These are phyloP conservation scores for Chlamydomonas sp. DNA, from an alignment of 139 green algal genomes.

Conservation along the genomic window DNA sequence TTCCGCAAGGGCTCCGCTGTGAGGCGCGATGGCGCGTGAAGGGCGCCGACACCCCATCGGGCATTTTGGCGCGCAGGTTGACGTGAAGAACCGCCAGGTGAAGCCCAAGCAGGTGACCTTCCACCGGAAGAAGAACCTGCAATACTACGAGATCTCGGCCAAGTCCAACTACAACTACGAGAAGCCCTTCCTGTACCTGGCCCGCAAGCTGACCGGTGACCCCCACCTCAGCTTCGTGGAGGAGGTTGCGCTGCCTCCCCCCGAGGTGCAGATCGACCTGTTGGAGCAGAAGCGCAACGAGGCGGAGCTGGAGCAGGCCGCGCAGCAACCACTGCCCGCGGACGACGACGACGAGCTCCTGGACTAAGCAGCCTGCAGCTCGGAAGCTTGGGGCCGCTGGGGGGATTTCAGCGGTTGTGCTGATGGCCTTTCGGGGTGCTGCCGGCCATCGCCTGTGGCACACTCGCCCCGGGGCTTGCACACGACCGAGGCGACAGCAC, in stretches of 20 bases:
- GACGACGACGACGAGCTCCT: constrained; percentile 80
- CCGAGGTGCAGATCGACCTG: constrained; percentile 94
- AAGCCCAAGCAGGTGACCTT: constrained; percentile 99
- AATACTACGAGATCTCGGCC: constrained; percentile 99
- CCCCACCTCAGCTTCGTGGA: constrained; percentile 95
- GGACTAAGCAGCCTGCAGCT: constrained; percentile 36
- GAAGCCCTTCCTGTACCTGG: constrained; percentile 99
- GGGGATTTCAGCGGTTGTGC: neutral
- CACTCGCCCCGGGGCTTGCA: too few relatives aligned
- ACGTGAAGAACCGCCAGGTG: constrained; percentile 99
- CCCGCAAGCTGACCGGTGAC: constrained; percentile 97
- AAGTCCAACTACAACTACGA: constrained; percentile 99
- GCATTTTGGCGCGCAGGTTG: constrained; percentile 47
- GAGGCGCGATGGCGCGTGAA: neutral
- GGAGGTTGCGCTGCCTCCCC: constrained; percentile 93
- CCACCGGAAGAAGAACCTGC: constrained; percentile 99
- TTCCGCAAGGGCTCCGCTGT: too few relatives aligned
- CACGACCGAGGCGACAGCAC: too few relatives aligned
- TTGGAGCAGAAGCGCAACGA: constrained; percentile 88
- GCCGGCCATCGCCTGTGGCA: too few relatives aligned
- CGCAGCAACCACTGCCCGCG: constrained; percentile 67
- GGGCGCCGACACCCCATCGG: neutral
- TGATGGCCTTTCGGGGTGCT: too few relatives aligned
- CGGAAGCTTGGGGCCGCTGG: too few relatives aligned
- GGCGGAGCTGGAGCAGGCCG: constrained; percentile 65